phyloP scores from a whole-genome alignment of 805 yeast species.

The Maudiozyma barnettii region DNA sequence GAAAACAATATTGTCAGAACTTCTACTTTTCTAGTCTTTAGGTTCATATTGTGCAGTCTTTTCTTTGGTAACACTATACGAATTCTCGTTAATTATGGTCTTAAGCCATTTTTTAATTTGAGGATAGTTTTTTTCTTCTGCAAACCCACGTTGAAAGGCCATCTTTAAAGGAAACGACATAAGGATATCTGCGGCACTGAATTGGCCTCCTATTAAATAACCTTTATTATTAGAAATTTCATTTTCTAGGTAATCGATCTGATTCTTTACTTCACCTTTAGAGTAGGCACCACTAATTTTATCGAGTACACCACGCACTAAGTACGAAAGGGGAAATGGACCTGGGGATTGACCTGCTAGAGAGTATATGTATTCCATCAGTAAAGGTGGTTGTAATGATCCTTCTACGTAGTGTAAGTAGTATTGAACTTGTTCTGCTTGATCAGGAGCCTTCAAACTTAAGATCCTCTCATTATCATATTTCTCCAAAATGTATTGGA shows the following conservation, averaged over 20 bases:
- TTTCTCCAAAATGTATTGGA: conserved; percentile 40
- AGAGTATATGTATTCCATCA: conserved; percentile 30
- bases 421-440: conserved; percentile 38
- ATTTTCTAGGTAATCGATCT: conserved; percentile 35
- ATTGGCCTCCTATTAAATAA: conserved; percentile 40
- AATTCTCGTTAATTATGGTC: conserved; percentile 4
- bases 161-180: conserved; percentile 36
- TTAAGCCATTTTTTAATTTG: conserved; percentile 17
- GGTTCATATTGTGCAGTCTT: too few relatives aligned
- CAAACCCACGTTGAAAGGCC: conserved; percentile 14
- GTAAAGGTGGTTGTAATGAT: conserved; percentile 43
- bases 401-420: conserved; percentile 54
- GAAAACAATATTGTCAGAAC: too few relatives aligned
- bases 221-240: conserved; percentile 30
- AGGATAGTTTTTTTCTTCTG: conserved; percentile 17
- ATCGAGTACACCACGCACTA: conserved; percentile 36
- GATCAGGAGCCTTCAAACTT: conserved; percentile 32
- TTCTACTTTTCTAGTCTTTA: too few relatives aligned
- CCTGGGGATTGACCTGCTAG: conserved; percentile 33
- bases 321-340: conserved; percentile 40
- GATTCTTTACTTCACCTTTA: conserved; percentile 35
- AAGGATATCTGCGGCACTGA: conserved; percentile 51
- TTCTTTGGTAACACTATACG: too few relatives aligned
- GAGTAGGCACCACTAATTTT: conserved; percentile 42
- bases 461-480: conserved; percentile 38